Conservation (phyloP, 108 stramenopile genomes). For the Aurantiochytrium sp. region DNA sequence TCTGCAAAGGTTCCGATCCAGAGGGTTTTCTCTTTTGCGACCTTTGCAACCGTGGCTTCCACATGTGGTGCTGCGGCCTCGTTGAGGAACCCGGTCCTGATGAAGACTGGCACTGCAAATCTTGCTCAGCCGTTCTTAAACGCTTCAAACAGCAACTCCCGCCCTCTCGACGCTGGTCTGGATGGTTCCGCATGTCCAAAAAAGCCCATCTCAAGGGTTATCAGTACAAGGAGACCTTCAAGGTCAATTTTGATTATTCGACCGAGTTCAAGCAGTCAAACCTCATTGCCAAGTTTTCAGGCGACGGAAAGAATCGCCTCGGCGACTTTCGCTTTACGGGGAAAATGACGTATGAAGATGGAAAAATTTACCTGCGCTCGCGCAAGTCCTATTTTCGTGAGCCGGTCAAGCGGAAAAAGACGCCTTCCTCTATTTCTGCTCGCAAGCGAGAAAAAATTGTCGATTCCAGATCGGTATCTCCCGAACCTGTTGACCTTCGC, state of each 20-base stretch:
- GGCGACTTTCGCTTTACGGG: background rate
- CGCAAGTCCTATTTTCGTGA: background rate
- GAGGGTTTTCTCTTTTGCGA: slow-evolving; percentile 15
- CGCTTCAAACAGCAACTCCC: background rate
- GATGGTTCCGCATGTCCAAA: background rate
- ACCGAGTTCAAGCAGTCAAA: background rate
- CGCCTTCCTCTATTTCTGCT: background rate
- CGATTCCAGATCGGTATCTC: background rate
- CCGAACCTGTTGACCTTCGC: background rate
- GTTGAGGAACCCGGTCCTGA: background rate
- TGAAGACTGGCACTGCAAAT: background rate
- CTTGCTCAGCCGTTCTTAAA: background rate
- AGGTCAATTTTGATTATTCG: background rate
- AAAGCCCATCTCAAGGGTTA: background rate
- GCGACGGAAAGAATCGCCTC: background rate
- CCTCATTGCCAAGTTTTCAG: background rate
- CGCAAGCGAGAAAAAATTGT: background rate
- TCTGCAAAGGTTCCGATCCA: background rate
- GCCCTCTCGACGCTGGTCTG: background rate
- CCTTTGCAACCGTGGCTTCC: background rate
- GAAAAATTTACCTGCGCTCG: background rate
- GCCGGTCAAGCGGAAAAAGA: background rate
- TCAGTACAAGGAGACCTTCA: background rate
- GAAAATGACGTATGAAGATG: background rate
- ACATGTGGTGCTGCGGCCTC: background rate